Base-by-base conservation (phyloP, 2,329 filamentous ascomycete genomes). In the Didymella lethalis region DNA sequence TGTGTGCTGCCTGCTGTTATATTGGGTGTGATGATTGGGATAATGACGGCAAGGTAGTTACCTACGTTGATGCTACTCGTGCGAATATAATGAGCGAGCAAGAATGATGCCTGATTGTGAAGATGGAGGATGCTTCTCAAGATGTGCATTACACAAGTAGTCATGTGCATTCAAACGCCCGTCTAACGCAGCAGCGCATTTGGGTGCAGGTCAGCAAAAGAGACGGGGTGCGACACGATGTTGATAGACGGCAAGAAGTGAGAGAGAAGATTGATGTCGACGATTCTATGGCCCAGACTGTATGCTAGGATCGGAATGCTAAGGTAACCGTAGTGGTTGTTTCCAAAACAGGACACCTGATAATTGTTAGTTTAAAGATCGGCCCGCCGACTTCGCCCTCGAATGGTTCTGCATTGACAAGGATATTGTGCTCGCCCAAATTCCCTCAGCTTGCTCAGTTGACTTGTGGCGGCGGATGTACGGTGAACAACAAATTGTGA, bases 1-100 rank as follows among this genome's bases (percentile, higher is more conserved):
- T 58, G 55, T 16, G 49, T 49, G 4, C 4, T 45, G 12, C 55
- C 55, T 14, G 55, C 32, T 18, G n/a, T 36, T 7, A 36, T 36
- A 36, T 4, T 36, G 32, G 32, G 44, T 7, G 18, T 53, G 14
- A 38, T 45, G 12, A 23, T 58, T 8, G 31, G 25, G 10, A 18
- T 45, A 0, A 16, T 46, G 28, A 36, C 16, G 32, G 12, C 12
- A 16, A 32, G 8, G 31, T 16, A 16, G 23, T 23, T 23, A 23
- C 3, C 23, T 23, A 23, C 23, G 23, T 23, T 23, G 23, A 23
- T 23, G 23, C 23, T 23, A 23, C 23, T 23, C 23, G 23, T 23
- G 23, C 23, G 23, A 23, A 23, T 23, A 3, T 3, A 3, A 23
- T 23, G 23, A 23, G 23, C 23, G 3, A 23, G 23, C 23, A 23